Percentiles rank a stretch among this genome's conserved stretches.
These are phyloP conservation scores for Betula pendula DNA, from an alignment of 306 rosid species.

Conservation along the genomic window DNA sequence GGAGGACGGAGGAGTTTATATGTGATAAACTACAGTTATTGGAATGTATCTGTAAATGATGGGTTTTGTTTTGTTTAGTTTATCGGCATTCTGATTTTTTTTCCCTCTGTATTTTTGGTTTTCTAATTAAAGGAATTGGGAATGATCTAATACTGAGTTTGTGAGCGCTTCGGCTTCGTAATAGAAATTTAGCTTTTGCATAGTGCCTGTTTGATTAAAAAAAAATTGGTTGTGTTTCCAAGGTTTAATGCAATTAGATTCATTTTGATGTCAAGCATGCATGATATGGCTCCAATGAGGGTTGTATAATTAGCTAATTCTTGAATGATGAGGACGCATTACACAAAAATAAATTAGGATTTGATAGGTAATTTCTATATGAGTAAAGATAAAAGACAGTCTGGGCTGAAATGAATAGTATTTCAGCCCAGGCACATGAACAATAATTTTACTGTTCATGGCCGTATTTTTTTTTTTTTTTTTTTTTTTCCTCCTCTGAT, in stretches of 20 bases:
- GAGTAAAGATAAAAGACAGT: too few relatives aligned
- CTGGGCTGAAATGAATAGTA: too few relatives aligned
- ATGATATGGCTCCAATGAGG: background rate
- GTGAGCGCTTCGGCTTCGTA: background rate
- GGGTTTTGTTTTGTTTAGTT: background rate
- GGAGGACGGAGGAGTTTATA: background rate
- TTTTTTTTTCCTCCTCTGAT: too few relatives aligned
- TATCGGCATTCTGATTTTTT: constrained; percentile 6
- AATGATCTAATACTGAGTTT: background rate
- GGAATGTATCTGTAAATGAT: constrained; percentile 36
- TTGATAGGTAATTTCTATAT: too few relatives aligned
- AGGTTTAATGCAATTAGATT: background rate
- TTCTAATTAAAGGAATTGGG: background rate
- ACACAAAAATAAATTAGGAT: too few relatives aligned
- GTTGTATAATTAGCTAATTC: background rate
- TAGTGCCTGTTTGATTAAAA: background rate
- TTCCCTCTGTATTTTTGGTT: background rate
- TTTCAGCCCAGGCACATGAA: too few relatives aligned
- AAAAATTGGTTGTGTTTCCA: background rate
- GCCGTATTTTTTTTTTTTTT: too few relatives aligned
- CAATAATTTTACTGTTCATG: too few relatives aligned
- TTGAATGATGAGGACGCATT: background rate
- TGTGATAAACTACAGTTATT: background rate
- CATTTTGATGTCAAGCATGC: background rate
- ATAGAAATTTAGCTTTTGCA: background rate